Evolutionary conservation across 176 grass and related monocot species (phyloP), one percentile per base, ranked within the genome.

Genomic region (Elaeis guineensis): DNA sequence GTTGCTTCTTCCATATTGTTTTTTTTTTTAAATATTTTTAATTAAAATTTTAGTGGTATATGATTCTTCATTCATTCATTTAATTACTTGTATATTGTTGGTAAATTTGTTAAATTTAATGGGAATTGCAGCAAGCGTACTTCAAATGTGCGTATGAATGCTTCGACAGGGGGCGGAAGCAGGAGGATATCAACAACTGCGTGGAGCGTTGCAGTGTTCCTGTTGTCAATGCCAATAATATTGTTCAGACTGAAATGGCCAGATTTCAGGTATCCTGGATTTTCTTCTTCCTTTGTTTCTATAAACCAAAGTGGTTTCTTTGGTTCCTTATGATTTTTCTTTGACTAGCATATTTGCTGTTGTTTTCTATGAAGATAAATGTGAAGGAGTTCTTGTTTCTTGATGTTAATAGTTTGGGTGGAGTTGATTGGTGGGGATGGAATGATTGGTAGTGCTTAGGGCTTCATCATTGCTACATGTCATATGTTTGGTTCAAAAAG

Each of bases 81-180:
- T 3, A 44, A 2, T 44, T 44, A 44, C 2, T 44, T 44, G 14
- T 44, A 2, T 12, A 9, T 44, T 44, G 8, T 14, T 3, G 12
- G 35, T 14, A 9, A 44, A 12, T 12, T 25, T 62, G 17, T 56
- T 57, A 30, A n/a, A 25, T 51, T 50, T 12, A 80, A 14, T 32
- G n/a, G 21, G 24, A 50, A 76, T 75, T 83, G 73, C 62, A 97
- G 93, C 77, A 91, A 97, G 87, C 79, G 2, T 97, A 92, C 81
- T 97, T 97, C 78, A 85, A 83, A 74, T 91, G 93, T 78, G 93
- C 93, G 32, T 85, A 91, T 57, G 87, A 91, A 0, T 91, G 93
- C 70, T 97, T 97, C 64, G 93, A 97, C 79, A 65, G 93, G 25
- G 71, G 81, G 25, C 62, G 67, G 48, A 80, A 21, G 24, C 93